A percentile compares a stretch with the other conserved stretches of the same genome.
phyloP scores from a whole-genome alignment of 768 basidiomycete genomes.

The Psilocybe subaeruginosa region DNA sequence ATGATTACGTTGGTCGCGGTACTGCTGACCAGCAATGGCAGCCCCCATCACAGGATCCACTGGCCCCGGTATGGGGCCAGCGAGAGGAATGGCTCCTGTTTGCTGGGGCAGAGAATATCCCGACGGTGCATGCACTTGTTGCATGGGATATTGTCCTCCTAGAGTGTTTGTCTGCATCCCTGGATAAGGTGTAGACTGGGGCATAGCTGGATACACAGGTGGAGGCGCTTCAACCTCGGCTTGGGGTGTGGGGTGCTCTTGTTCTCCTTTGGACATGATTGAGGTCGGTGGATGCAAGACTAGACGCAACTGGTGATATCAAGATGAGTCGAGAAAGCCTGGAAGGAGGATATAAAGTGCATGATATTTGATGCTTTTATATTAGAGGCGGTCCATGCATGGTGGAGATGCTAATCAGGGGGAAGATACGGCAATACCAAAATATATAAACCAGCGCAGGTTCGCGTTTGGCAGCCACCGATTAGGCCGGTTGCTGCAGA shows the following conservation, averaged over 20 bases:
- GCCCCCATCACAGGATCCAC: neutral
- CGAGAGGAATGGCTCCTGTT: neutral
- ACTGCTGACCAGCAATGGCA: neutral
- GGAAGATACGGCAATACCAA: neutral
- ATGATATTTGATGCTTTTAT: neutral
- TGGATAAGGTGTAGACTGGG: neutral
- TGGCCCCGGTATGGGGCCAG: neutral
- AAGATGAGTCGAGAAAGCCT: neutral
- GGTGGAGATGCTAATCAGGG: neutral
- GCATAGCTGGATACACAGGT: neutral
- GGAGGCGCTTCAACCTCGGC: neutral
- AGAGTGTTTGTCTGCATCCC: neutral
- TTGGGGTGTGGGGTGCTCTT: neutral
- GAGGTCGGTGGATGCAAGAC: neutral
- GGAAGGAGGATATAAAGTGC: neutral
- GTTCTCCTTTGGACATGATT: neutral
- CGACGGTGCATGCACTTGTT: neutral
- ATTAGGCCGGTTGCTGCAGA: neutral
- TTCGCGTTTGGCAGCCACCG: neutral
- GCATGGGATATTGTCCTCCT: neutral
- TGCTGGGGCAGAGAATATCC: neutral
- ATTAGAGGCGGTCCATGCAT: neutral
- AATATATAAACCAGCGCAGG: too few relatives aligned
- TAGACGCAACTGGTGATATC: neutral
- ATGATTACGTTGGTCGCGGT: conserved; percentile 12